Evolutionary conservation across 2,329 filamentous ascomycete species (phyloP), one percentile per base, ranked within the genome.

Genomic region (Trematosphaeria pertusa): DNA sequence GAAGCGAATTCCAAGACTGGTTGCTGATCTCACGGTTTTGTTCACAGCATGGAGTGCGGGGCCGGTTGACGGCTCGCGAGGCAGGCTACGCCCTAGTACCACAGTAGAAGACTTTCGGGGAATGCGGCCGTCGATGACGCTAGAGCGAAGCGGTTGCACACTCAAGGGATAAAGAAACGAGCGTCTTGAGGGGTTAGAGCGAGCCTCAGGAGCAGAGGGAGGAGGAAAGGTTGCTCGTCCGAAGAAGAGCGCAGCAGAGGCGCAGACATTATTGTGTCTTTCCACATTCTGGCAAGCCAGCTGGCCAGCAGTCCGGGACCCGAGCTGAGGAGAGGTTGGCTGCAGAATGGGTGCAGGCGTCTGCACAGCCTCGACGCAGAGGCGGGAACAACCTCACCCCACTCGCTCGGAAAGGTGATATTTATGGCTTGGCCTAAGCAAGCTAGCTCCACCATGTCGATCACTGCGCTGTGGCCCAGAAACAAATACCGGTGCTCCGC

Each of bases 1-100:
- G 24, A 28, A 28, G 24, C 24, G 24, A 8, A 8, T 28, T 28
- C 7, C 30, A 30, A 44, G 19, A 11, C 20, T n/a, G n/a, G 24
- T 7, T 28, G 24, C 24, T 28, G 24, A 28, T 28, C 24, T 8
- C 8, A 12, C 42, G 53, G 46, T 39, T 43, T 44, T 52, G 50
- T 48, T 48, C 48, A 52, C 49, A 60, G 47, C 46, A 24, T 53
- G 54, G 56, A 56, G 52, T 52, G 64, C 59, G 64, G 64, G 64
- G 64, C 64, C 63, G 64, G 53, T 43, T 53, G 48, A 57, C 59
- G 58, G 55, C 58, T 38, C 26, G 30, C 39, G 37, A 44, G 46
- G 36, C 42, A 41, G 21, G 24, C 36, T 45, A 32, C 37, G 18
- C 10, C 22, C 31, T 35, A 20, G 37, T 26, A 19, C 21, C 20